Conservation (phyloP, 2,329 filamentous ascomycete genomes). For the Ilyonectria destructans region DNA sequence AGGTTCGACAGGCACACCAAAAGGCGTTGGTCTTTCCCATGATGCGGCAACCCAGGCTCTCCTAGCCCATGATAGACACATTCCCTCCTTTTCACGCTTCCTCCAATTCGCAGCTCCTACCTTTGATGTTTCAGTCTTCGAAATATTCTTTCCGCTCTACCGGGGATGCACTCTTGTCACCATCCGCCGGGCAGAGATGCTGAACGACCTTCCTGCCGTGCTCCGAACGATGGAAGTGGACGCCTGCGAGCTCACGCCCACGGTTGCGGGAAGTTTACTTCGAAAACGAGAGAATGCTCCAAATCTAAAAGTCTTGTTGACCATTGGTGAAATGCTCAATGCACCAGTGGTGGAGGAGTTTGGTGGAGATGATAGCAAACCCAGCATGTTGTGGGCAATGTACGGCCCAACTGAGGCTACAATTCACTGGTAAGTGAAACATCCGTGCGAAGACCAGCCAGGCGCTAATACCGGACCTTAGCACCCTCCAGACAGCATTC, state of each 20-base stretch:
- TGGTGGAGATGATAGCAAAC: conserved; percentile 68
- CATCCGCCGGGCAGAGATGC: conserved; percentile 78
- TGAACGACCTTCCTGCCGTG: conserved; percentile 81
- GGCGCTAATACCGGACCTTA: conserved; percentile 44
- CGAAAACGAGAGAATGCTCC: conserved; percentile 79
- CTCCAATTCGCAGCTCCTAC: conserved; percentile 94
- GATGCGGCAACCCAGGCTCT: conserved; percentile 85
- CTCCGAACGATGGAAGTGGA: conserved; percentile 80
- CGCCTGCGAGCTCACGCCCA: conserved; percentile 91
- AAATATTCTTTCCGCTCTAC: conserved; percentile 91
- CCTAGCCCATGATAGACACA: conserved; percentile 83
- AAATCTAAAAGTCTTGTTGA: conserved; percentile 79
- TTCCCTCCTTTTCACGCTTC: conserved; percentile 85
- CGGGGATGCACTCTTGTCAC: conserved; percentile 82
- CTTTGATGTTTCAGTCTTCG: conserved; percentile 95
- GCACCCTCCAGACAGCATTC: conserved; percentile 81
- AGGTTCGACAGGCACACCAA: conserved; percentile 90
- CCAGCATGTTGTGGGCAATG: conserved; percentile 89
- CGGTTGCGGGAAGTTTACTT: conserved; percentile 85
- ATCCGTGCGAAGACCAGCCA: neutral
- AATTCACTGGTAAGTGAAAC: conserved; percentile 80
- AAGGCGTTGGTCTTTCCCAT: conserved; percentile 89
- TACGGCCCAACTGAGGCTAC: conserved; percentile 94
- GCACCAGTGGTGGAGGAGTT: conserved; percentile 84
- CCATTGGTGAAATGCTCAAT: conserved; percentile 95